Evolutionary conservation across 306 rosid genomes (phyloP).

Genomic region (Ceratonia siliqua): DNA sequence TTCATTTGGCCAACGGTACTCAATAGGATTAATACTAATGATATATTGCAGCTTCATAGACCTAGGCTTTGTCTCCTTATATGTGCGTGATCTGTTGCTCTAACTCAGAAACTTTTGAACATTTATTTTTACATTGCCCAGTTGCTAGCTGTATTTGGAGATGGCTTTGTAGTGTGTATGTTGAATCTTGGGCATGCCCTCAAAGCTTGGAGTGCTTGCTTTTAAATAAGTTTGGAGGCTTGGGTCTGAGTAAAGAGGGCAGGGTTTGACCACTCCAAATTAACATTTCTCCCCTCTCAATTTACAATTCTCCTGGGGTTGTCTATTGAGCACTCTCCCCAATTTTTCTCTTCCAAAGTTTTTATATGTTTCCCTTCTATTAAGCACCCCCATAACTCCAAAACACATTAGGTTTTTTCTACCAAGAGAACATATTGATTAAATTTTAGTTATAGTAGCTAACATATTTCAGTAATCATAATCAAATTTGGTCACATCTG

Average conservation of each 20-base stretch:
- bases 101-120: not conserved
- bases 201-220: not conserved
- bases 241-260: not conserved
- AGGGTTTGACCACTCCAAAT: not conserved
- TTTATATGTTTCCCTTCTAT: not conserved
- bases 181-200: not conserved
- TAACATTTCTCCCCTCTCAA: not conserved
- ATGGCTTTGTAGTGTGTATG: not conserved
- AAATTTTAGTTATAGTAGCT: not conserved
- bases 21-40: no score
- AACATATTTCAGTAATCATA: not conserved
- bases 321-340: not conserved
- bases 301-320: not conserved
- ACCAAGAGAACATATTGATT: not conserved
- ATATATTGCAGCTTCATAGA: no score
- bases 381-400: not conserved
- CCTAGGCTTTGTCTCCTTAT: not conserved
- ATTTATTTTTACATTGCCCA: not conserved
- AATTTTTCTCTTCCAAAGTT: not conserved
- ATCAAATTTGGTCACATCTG: not conserved
- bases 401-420: not conserved
- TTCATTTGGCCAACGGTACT: no score
- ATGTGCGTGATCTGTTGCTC: not conserved
- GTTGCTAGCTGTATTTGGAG: not conserved
- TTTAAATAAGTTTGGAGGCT: not conserved